Conservation (phyloP, 371 early-diverging fungal species). For the Mortierella sp. region DNA sequence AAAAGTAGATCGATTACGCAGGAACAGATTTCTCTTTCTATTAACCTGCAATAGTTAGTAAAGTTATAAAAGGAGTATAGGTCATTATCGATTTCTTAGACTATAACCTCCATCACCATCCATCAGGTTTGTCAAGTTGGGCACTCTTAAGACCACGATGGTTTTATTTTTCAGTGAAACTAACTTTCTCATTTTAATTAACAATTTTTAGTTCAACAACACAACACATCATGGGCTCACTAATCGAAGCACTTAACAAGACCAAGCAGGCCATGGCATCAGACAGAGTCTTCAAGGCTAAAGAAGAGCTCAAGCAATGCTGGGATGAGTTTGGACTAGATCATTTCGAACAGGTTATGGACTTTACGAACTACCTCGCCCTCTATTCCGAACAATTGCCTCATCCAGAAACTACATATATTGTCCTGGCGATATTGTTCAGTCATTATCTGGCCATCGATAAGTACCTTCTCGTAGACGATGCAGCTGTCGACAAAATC, state of each 20-base stretch:
- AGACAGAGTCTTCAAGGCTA: neutral
- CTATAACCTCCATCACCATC: no score
- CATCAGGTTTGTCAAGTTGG: no score
- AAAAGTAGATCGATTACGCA: no score
- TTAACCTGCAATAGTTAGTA: no score
- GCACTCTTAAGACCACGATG: no score
- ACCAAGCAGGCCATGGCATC: neutral
- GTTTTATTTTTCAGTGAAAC: no score
- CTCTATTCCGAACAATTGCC: neutral
- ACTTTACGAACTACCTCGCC: neutral
- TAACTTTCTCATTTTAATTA: no score
- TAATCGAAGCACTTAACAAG: neutral
- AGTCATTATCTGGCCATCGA: neutral
- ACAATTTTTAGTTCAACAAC: no score
- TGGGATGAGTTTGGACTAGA: neutral
- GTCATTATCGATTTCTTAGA: no score
- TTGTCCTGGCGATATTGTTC: neutral
- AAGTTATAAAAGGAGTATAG: no score
- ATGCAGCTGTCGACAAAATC: neutral
- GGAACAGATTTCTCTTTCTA: no score
- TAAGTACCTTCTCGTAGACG: neutral
- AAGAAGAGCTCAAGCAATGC: neutral
- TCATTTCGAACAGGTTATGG: slow-evolving; percentile 1
- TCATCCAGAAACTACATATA: neutral
- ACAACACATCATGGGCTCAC: no score